phyloP scores from a whole-genome alignment of 352 stramenopile genomes.

The Globisporangium recalcitrans region DNA sequence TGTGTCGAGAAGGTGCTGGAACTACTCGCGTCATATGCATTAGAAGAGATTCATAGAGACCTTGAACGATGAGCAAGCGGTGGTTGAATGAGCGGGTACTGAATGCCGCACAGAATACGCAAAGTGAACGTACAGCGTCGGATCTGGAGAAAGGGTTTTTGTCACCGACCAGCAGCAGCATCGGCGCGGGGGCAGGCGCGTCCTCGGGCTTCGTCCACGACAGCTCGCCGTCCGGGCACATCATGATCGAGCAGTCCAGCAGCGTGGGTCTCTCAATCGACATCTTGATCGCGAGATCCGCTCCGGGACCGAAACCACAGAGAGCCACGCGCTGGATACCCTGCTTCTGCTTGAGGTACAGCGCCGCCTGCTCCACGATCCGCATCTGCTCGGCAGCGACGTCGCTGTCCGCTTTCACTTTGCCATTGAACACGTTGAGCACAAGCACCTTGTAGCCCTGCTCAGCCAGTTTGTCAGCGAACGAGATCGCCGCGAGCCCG shows the following conservation, averaged over 20 bases:
- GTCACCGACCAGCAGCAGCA: slow-evolving; percentile 63
- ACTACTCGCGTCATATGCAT: slow-evolving; percentile 21
- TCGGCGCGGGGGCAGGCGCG: slow-evolving; percentile 23
- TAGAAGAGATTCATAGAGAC: background rate
- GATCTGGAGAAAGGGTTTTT: slow-evolving; percentile 59
- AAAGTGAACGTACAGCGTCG: slow-evolving; percentile 39
- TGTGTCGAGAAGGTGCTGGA: slow-evolving; percentile 39
- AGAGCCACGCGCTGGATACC: slow-evolving; percentile 72
- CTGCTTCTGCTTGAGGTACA: slow-evolving; percentile 63
- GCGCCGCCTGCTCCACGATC: slow-evolving; percentile 39
- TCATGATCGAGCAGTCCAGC: slow-evolving; percentile 62
- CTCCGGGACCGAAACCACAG: slow-evolving; percentile 56
- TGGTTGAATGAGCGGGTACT: too few relatives aligned
- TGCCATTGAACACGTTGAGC: slow-evolving; percentile 35
- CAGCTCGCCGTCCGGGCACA: slow-evolving; percentile 60
- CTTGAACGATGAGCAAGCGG: slow-evolving; percentile 3
- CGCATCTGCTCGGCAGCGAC: slow-evolving; percentile 21
- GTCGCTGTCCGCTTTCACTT: slow-evolving; percentile 8
- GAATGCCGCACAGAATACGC: background rate
- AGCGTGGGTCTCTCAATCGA: slow-evolving; percentile 32
- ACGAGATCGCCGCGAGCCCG: slow-evolving; percentile 55
- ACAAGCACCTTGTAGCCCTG: slow-evolving; percentile 87
- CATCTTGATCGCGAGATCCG: slow-evolving; percentile 65
- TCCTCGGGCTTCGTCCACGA: slow-evolving; percentile 22
- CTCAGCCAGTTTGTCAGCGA: slow-evolving; percentile 83